A percentile compares a stretch with the other conserved stretches of the same genome.
These are phyloP conservation scores for Xylaria sp. DNA, from an alignment of 2,329 filamentous ascomycete genomes.

Conservation along the genomic window DNA sequence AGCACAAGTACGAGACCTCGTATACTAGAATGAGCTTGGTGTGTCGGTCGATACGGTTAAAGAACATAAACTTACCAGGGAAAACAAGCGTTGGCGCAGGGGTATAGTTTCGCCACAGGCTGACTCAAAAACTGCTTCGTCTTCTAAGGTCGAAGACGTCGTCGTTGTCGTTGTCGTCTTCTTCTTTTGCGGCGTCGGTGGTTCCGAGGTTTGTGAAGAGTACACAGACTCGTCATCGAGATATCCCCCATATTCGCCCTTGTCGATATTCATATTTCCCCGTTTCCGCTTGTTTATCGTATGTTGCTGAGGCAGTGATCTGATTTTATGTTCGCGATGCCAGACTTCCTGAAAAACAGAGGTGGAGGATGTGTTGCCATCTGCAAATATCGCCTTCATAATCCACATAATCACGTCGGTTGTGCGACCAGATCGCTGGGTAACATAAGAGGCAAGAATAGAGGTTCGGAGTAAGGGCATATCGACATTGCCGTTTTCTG, in stretches of 20 bases:
- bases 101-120: constrained; percentile 64
- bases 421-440: constrained; percentile 57
- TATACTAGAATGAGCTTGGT: constrained; percentile 36
- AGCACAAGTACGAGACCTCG: constrained; percentile 57
- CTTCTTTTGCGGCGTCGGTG: constrained; percentile 56
- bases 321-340: constrained; percentile 68
- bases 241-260: constrained; percentile 70
- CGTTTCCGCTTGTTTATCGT: constrained; percentile 62
- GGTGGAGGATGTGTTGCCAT: constrained; percentile 64
- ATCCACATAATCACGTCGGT: constrained; percentile 62
- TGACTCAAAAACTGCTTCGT: constrained; percentile 50
- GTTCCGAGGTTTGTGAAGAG: constrained; percentile 59
- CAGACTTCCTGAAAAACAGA: constrained; percentile 74
- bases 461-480: constrained; percentile 59
- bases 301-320: constrained; percentile 47
- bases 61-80: constrained; percentile 53
- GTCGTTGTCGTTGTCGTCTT: constrained; percentile 42
- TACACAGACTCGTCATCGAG: constrained; percentile 63
- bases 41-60: background rate
- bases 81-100: constrained; percentile 71
- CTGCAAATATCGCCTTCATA: constrained; percentile 73
- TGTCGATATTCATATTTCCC: constrained; percentile 65
- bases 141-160: constrained; percentile 36
- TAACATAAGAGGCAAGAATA: constrained; percentile 70
- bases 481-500: constrained; percentile 47